A percentile compares a stretch with the other conserved stretches of the same genome.
These are phyloP conservation scores for Aspergillus sojae DNA, from an alignment of 2,329 filamentous ascomycete genomes.

Conservation along the genomic window DNA sequence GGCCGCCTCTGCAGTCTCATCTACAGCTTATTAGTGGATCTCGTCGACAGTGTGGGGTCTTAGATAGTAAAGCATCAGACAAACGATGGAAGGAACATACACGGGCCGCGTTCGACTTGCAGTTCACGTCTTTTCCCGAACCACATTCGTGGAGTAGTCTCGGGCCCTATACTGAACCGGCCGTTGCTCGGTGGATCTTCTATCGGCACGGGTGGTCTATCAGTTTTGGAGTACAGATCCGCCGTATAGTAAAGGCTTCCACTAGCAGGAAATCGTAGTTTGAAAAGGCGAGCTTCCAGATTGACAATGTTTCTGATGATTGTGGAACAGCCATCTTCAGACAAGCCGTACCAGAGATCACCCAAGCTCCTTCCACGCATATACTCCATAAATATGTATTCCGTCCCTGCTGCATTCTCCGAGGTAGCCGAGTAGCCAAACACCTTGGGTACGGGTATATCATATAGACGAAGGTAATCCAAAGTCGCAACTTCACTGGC, in stretches of 20 bases:
- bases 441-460: constrained; percentile 38
- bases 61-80: background rate
- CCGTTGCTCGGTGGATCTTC: background rate
- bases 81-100: background rate
- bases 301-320: constrained; percentile 23
- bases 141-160: constrained; percentile 6
- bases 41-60: background rate
- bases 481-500: constrained; percentile 46
- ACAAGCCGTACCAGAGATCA: constrained; percentile 34
- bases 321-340: constrained; percentile 13
- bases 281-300: constrained; percentile 22
- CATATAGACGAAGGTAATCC: constrained; percentile 33
- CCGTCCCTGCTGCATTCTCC: constrained; percentile 41
- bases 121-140: constrained; percentile 3
- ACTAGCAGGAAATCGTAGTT: constrained; percentile 18
- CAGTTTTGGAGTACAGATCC: constrained; percentile 5
- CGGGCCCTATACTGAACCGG: constrained; percentile 8
- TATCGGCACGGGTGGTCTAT: background rate
- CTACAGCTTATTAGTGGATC: background rate
- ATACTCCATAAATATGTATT: constrained; percentile 45
- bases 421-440: constrained; percentile 36
- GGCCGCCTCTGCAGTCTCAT: constrained; percentile 1
- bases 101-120: constrained; percentile 8
- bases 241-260: constrained; percentile 24
- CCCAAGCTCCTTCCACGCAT: constrained; percentile 33